Base-by-base conservation (phyloP, 192 early-diverging fungal species). In the Umbelopsis sp. region DNA sequence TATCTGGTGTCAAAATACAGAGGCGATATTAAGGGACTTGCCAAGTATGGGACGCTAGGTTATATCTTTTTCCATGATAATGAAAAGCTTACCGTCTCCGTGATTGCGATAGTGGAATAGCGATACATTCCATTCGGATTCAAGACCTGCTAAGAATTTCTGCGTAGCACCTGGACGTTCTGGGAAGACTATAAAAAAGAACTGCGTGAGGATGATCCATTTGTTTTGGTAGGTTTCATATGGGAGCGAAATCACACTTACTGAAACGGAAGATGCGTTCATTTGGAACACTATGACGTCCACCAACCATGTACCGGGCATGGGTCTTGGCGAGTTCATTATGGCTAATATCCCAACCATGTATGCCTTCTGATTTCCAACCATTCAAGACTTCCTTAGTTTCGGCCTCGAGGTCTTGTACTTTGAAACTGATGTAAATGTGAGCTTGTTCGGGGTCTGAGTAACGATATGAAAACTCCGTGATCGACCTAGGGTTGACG, bases 281-380 rank as follows among this genome's bases (percentile, higher is more conserved):
- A 75, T 98, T 89, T 7, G 93, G 92, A 11, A 83, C 69, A 71
- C 83, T 89, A n/a, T 75, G 50, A 52, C 93, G 82, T 3, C 97
- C 98, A 38, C 96, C 97, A 14, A 96, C 92, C 54, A 98, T 89
- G 54, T 98, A 96, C 22, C 96, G 86, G 6, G 93, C 97, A 78
- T 99, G 98, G n/a, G 89, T 87, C 77, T 99, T 99, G 32, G 96
- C 98, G 80, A 96, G 83, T 76, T 96, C 98, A 70, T 98, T 97
- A 69, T 92, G 85, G 44, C 88, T 92, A n/a, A 95, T 89, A 76
- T 99, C 97, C 68, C 82, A 87, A 20, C 85, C 92, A 14, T 86
- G 53, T 90, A 98, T 95, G 11, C 83, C 85, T 25, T 85, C 78
- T 7, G 80, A 67, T 21, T 29, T 62, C 43, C 97, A 81, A n/a